Base-by-base conservation (phyloP, 139 green algal genomes). In the Micractinium conductrix region DNA sequence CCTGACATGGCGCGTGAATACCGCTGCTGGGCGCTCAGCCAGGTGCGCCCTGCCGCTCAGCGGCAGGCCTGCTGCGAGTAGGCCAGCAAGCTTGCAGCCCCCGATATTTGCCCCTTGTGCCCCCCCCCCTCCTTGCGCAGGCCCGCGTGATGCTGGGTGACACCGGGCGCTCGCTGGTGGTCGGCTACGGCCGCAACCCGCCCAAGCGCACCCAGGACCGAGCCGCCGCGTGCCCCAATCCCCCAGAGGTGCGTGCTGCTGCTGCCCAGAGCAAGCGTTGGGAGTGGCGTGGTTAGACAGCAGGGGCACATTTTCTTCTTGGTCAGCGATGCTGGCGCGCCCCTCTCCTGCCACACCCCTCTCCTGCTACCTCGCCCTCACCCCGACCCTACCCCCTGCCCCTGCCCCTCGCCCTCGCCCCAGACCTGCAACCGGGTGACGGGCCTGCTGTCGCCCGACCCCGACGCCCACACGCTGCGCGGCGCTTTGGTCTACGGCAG, bases 101-200 rank as follows among this genome's bases (percentile, higher is more conserved):
- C n/a, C n/a, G n/a, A n/a, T n/a, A n/a, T n/a, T n/a, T n/a, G n/a
- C n/a, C n/a, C n/a, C n/a, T n/a, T n/a, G n/a, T n/a, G n/a, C n/a
- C n/a, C n/a, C n/a, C n/a, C n/a, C n/a, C n/a, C n/a, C n/a, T n/a
- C n/a, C n/a, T n/a, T n/a, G n/a, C n/a, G n/a, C n/a, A n/a, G n/a
- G n/a, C n/a, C n/a, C n/a, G n/a, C n/a, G n/a, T 93, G 84, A 89
- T 94, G 74, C 84, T 96, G 79, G 93, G 93, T 1, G 90, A 93
- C 62, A 75, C 78, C 19, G 83, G 80, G 2, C 75, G 80, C 50
- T 80, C 38, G n/a, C 75, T 89, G 44, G 43, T 92, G 44, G 72
- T 92, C 8, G 92, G 91, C n/a, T 78, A 87, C 26, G 93, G 93
- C 43, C 80, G 76, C 1, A 89, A 92, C 38, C 79, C 89, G 12